These are phyloP conservation scores for Trichoderma guizhouense DNA, from an alignment of 2,329 filamentous ascomycete species.

Conservation along the genomic window DNA sequence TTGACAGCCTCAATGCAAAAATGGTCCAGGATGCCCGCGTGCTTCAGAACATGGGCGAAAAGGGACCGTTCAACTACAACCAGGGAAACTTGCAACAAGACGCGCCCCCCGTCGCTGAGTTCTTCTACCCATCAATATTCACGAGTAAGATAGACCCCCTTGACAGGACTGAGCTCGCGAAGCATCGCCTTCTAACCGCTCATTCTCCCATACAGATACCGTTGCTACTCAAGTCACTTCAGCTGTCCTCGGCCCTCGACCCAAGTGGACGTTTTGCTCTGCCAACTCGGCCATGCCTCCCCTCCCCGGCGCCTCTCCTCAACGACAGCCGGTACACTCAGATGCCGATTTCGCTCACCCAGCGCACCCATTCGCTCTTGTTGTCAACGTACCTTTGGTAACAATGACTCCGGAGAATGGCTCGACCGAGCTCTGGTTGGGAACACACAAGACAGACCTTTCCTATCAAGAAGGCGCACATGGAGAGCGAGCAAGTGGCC, in stretches of 20 bases:
- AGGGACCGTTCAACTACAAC: constrained; percentile 61
- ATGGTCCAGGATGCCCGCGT: constrained; percentile 57
- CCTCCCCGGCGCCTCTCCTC: constrained; percentile 35
- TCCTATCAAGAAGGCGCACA: constrained; percentile 47
- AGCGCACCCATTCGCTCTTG: constrained; percentile 51
- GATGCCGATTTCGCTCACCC: constrained; percentile 59
- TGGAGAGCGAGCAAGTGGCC: constrained; percentile 50
- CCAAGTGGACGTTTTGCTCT: constrained; percentile 56
- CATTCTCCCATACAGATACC: constrained; percentile 37
- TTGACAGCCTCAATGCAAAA: constrained; percentile 54
- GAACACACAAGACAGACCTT: constrained; percentile 44
- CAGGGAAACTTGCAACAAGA: constrained; percentile 61
- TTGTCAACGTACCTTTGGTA: constrained; percentile 52
- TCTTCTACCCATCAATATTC: constrained; percentile 50
- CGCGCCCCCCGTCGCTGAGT: constrained; percentile 48
- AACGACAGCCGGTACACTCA: constrained; percentile 55
- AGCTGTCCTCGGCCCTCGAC: constrained; percentile 50
- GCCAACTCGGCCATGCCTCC: constrained; percentile 56
- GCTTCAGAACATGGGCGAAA: constrained; percentile 49
- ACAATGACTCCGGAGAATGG: constrained; percentile 51
- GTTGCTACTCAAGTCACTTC: constrained; percentile 56
- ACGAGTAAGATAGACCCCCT: constrained; percentile 41
- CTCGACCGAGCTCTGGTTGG: constrained; percentile 58
- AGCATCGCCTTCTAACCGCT: background rate
- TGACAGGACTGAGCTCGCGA: background rate